phyloP scores from a whole-genome alignment of 805 yeast species.

The Saturnispora dispora region DNA sequence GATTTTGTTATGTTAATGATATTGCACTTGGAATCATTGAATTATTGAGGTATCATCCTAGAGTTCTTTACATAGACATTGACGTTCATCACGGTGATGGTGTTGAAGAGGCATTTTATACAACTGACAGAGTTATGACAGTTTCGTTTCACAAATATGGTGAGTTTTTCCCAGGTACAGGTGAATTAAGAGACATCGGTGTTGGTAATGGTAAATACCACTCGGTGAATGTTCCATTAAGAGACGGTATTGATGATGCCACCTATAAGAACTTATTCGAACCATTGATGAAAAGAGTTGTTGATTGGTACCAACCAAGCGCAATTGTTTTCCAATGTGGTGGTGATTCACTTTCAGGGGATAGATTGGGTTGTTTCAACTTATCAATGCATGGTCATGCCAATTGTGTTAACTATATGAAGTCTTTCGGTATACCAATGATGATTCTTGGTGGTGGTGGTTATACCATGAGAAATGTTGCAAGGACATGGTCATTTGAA shows the following conservation, averaged over 20 bases:
- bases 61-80: conserved; percentile 81
- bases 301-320: conserved; percentile 88
- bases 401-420: conserved; percentile 84
- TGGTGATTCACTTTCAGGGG: conserved; percentile 94
- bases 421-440: conserved; percentile 78
- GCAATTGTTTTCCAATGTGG: conserved; percentile 98
- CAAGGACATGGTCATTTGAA: conserved; percentile 92
- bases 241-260: conserved; percentile 92
- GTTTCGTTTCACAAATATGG: conserved; percentile 88
- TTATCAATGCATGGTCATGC: conserved; percentile 92
- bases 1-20: conserved; percentile 86
- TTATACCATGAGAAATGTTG: conserved; percentile 93
- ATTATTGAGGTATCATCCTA: conserved; percentile 69
- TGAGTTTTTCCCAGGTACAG: conserved; percentile 90
- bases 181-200: conserved; percentile 76
- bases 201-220: conserved; percentile 78
- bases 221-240: conserved; percentile 75
- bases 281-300: conserved; percentile 69
- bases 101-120: conserved; percentile 87
- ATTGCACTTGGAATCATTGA: conserved; percentile 80
- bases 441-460: conserved; percentile 98
- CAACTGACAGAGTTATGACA: conserved; percentile 88
- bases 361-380: conserved; percentile 91
- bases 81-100: conserved; percentile 96
- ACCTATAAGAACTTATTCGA: conserved; percentile 79